Evolutionary conservation across 345 rosid genomes (phyloP).

Genomic region (Eutrema japonicum): DNA sequence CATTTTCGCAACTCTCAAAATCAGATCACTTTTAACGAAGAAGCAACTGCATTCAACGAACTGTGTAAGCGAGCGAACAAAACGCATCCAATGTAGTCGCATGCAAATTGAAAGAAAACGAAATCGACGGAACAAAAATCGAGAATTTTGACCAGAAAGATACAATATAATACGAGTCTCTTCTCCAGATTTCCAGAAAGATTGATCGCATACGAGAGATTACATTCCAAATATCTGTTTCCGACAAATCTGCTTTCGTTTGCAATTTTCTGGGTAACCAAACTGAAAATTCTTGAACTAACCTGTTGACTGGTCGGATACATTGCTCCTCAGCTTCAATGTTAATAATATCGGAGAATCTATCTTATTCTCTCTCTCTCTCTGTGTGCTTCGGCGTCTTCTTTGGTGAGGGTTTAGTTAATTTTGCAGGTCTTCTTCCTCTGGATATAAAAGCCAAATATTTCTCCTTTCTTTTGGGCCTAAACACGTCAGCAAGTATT

Average conservation of each 20-base stretch:
- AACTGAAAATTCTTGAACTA: not conserved
- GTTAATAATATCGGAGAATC: conserved; percentile 15
- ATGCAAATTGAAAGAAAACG: conserved; percentile 28
- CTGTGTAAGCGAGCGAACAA: conserved; percentile 5
- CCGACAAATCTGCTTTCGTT: not conserved
- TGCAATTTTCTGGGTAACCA: not conserved
- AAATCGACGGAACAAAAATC: not conserved
- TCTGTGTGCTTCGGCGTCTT: conserved; percentile 6
- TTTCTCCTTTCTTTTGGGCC: conserved; percentile 13
- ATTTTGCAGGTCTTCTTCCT: conserved; percentile 17
- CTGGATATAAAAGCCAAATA: conserved; percentile 1
- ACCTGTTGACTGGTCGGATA: conserved; percentile 40
- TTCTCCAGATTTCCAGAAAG: not conserved
- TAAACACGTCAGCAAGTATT: not conserved
- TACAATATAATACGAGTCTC: not conserved
- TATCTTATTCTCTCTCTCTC: not conserved
- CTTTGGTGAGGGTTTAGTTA: conserved; percentile 13
- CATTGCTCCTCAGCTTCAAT: conserved; percentile 18
- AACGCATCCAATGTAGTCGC: conserved; percentile 31
- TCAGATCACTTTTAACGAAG: not conserved
- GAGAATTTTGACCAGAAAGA: not conserved
- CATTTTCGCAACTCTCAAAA: not conserved
- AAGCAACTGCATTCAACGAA: not conserved
- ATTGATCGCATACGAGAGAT: conserved; percentile 6
- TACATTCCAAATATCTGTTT: not conserved